Percentiles rank a stretch among this genome's conserved stretches.
These are phyloP conservation scores for Ustilago bromivora DNA, from an alignment of 1,284 basidiomycete genomes.

Conservation along the genomic window DNA sequence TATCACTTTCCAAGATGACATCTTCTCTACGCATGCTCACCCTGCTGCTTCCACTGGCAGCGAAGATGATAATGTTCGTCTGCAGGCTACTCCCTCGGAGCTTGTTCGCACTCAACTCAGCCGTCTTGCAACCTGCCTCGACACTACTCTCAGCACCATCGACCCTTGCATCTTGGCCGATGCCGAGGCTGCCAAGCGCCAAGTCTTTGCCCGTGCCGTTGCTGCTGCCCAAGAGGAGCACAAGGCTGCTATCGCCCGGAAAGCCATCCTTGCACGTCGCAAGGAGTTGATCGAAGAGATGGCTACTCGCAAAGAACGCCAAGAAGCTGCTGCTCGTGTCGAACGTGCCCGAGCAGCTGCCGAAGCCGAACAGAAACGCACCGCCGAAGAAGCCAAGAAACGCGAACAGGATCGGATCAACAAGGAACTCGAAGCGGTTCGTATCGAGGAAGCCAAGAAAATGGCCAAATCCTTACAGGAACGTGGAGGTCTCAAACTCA, in stretches of 20 bases:
- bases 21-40: slow-evolving; percentile 65
- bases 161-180: slow-evolving; percentile 54
- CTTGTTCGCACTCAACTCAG: slow-evolving; percentile 68
- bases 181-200: slow-evolving; percentile 57
- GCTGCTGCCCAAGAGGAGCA: slow-evolving; percentile 66
- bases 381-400: slow-evolving; percentile 79
- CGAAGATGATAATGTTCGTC: slow-evolving; percentile 61
- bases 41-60: slow-evolving; percentile 54
- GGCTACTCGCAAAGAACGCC: slow-evolving; percentile 86
- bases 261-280: slow-evolving; percentile 81
- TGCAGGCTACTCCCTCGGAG: slow-evolving; percentile 67
- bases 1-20: slow-evolving; percentile 86
- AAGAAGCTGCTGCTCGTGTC: slow-evolving; percentile 84
- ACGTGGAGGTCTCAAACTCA: slow-evolving; percentile 86
- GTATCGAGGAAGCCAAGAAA: slow-evolving; percentile 87
- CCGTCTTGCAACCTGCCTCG: slow-evolving; percentile 65
- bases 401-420: slow-evolving; percentile 83
- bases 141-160: slow-evolving; percentile 64
- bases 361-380: slow-evolving; percentile 79
- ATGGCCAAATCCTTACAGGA: slow-evolving; percentile 87
- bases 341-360: slow-evolving; percentile 74
- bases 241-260: slow-evolving; percentile 65
- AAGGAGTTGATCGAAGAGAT: slow-evolving; percentile 90
- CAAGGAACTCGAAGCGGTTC: slow-evolving; percentile 84
- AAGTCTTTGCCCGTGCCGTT: slow-evolving; percentile 63